A percentile compares a stretch with the other conserved stretches of the same genome.
These are phyloP conservation scores for Populus nigra DNA, from an alignment of 345 rosid genomes.

Conservation along the genomic window DNA sequence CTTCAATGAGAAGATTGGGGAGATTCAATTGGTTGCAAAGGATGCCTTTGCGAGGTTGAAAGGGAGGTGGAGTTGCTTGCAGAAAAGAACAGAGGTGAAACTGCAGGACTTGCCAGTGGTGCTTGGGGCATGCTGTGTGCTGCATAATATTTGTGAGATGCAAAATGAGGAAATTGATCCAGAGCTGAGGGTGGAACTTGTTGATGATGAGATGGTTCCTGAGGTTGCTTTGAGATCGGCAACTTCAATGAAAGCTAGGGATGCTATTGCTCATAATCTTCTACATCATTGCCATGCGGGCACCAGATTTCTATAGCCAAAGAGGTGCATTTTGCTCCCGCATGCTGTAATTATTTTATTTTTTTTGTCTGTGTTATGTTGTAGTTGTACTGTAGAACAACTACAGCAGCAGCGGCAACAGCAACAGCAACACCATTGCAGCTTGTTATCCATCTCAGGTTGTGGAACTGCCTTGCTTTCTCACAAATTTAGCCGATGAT, in stretches of 20 bases:
- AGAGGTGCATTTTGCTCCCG: constrained; percentile 1
- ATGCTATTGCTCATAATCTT: constrained; percentile 68
- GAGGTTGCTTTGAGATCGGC: constrained; percentile 51
- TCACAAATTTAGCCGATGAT: constrained; percentile 9
- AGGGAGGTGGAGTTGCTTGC: constrained; percentile 78
- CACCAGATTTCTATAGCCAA: constrained; percentile 48
- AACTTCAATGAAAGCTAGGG: constrained; percentile 59
- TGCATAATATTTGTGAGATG: constrained; percentile 75
- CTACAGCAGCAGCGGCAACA: too few relatives aligned
- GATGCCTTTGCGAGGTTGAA: constrained; percentile 68
- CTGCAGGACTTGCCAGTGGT: constrained; percentile 74
- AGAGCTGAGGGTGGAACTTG: constrained; percentile 39
- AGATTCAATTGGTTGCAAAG: constrained; percentile 52
- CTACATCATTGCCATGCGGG: constrained; percentile 76
- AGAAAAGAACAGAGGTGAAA: constrained; percentile 74
- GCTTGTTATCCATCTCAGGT: constrained; percentile 9
- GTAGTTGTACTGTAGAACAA: not conserved
- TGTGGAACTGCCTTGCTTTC: constrained; percentile 6
- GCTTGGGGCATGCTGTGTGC: constrained; percentile 75
- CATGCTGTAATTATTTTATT: constrained; percentile 22
- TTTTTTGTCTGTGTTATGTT: constrained; percentile 9
- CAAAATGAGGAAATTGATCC: constrained; percentile 51
- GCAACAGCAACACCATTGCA: not conserved
- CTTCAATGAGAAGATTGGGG: constrained; percentile 71
- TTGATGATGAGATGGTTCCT: constrained; percentile 71